These are phyloP conservation scores for Pyrenophora seminiperda DNA, from an alignment of 2,329 filamentous ascomycete species.

Conservation along the genomic window DNA sequence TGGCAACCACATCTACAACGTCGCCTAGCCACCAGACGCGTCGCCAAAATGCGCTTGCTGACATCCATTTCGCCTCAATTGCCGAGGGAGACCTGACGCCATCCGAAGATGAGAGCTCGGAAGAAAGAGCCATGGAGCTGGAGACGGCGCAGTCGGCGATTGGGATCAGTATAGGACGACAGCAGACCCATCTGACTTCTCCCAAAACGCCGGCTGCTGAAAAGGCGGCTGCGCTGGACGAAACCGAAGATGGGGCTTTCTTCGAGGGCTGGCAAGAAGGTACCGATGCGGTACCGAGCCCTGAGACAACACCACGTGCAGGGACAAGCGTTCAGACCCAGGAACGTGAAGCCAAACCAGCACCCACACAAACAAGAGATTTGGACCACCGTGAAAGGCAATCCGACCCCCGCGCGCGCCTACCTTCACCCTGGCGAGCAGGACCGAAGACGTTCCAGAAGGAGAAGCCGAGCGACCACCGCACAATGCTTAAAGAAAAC, in stretches of 20 bases:
- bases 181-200: constrained; percentile 62
- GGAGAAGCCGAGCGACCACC: constrained; percentile 43
- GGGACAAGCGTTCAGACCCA: neutral
- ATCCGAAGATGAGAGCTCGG: constrained; percentile 51
- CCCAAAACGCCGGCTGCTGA: constrained; percentile 63
- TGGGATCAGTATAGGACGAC: constrained; percentile 63
- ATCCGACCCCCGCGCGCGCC: constrained; percentile 26
- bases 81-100: constrained; percentile 50
- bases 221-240: constrained; percentile 62
- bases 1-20: constrained; percentile 25
- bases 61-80: constrained; percentile 50
- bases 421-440: constrained; percentile 55
- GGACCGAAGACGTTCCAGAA: constrained; percentile 43
- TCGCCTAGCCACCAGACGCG: constrained; percentile 12
- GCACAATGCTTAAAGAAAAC: constrained; percentile 47
- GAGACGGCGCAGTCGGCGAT: constrained; percentile 56
- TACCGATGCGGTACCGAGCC: constrained; percentile 8
- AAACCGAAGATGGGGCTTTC: constrained; percentile 52
- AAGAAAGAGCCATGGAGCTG: constrained; percentile 36
- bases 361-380: constrained; percentile 6
- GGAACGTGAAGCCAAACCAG: neutral
- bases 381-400: constrained; percentile 11
- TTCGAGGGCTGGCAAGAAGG: constrained; percentile 51
- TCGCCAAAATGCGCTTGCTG: constrained; percentile 48
- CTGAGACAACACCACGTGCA: neutral